phyloP scores from a whole-genome alignment of 441 rosid species.

The Geranium incanum region DNA sequence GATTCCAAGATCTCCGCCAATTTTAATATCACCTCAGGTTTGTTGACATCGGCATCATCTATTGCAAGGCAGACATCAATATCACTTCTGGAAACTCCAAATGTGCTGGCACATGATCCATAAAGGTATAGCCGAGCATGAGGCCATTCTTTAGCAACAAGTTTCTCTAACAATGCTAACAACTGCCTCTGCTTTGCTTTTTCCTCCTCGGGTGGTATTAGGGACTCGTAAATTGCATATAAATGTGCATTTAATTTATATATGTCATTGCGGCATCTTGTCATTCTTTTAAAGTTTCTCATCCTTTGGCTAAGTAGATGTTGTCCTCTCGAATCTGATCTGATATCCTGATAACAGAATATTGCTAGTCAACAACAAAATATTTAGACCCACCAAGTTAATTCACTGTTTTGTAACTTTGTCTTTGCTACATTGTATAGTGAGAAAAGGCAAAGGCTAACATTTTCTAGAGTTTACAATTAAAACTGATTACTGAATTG shows the following conservation, averaged over 20 bases:
- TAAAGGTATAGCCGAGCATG: conserved; percentile 67
- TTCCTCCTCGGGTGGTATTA: conserved; percentile 75
- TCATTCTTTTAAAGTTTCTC: conserved; percentile 46
- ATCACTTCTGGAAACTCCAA: conserved; percentile 86
- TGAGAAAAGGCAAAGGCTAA: not conserved
- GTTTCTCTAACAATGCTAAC: conserved; percentile 50
- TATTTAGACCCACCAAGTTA: not conserved
- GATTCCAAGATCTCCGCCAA: conserved; percentile 75
- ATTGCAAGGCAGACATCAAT: conserved; percentile 86
- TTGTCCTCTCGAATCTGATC: conserved; percentile 74
- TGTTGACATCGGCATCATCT: conserved; percentile 43
- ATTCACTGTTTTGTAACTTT: not conserved
- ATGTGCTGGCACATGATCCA: conserved; percentile 92
- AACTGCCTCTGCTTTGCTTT: conserved; percentile 71
- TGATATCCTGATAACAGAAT: conserved; percentile 51
- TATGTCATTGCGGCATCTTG: conserved; percentile 59
- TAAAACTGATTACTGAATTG: not conserved
- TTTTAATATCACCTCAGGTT: conserved; percentile 65
- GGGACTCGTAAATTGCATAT: conserved; percentile 52
- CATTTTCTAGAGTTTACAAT: not conserved
- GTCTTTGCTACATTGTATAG: not conserved
- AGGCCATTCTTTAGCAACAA: conserved; percentile 83
- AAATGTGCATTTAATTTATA: conserved; percentile 47
- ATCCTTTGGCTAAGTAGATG: conserved; percentile 53
- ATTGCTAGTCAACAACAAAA: not conserved